Evolutionary conservation across 2,329 filamentous ascomycete species (phyloP), one percentile per base, ranked within the genome.

Genomic region (Furcasterigmium furcatum): DNA sequence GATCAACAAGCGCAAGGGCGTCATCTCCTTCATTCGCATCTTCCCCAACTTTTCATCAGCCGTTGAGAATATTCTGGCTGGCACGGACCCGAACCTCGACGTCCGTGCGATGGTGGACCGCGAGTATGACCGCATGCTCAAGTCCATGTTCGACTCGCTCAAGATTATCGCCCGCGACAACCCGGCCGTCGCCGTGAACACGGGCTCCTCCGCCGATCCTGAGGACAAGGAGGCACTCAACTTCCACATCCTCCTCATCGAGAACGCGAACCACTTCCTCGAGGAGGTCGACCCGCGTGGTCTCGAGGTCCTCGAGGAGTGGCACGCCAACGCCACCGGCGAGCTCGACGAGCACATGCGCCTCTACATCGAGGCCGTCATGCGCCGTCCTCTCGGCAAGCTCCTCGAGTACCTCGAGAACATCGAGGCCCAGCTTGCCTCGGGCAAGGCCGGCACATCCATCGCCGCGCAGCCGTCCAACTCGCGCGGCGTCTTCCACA

Each of bases 201-300:
- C 64, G 6, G 65, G 55, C 45, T 68, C 68, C 36, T 64, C 70
- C 12, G 71, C 72, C 12, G 79, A 82, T 54, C 77, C 78, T 1
- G 94, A 97, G 64, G 94, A 97, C 62, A 97, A 99, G 68, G 91
- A 96, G 65, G 89, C 91, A 5, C 79, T 99, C 49, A 97, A 97
- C 69, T 96, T 95, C 69, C 91, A 97, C 66, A 96, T 99, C 58
- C 77, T 97, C 27, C 77, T 97, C 44, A 97, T 99, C 55, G 92
- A 99, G 66, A 99, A 99, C 65, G 96, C 96, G 91, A 95, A 96
- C 61, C 91, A 96, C 66, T 97, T 95, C 68, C 74, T 94, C 10
- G 91, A 97, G 62, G 91, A 96, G 64, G 87, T 95, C 9, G 89
- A 95, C 54, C 76, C 85, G 14, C 79, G 82, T 16, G 77, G 80